Conservation (phyloP, 352 stramenopile species). For the Phytopythium mirpurense region DNA sequence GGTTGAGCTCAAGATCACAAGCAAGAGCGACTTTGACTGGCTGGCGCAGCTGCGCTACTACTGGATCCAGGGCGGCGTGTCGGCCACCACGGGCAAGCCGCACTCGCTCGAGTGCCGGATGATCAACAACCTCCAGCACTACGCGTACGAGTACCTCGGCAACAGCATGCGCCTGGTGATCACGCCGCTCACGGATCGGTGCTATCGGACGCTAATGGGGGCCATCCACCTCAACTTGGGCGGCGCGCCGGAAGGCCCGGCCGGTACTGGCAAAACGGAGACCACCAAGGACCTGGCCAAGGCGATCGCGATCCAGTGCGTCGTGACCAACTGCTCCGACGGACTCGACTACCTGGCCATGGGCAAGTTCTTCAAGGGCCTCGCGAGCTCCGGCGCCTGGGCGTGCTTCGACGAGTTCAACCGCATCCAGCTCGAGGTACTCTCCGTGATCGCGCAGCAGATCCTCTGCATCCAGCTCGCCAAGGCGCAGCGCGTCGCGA, state of each 20-base stretch:
- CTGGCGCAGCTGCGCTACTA: constrained; percentile 92
- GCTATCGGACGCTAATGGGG: constrained; percentile 90
- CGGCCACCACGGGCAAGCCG: constrained; percentile 84
- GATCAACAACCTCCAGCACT: constrained; percentile 91
- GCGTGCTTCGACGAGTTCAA: constrained; percentile 94
- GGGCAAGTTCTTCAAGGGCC: constrained; percentile 93
- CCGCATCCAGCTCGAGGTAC: constrained; percentile 90
- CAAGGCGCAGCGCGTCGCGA: constrained; percentile 67
- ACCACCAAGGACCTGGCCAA: constrained; percentile 92
- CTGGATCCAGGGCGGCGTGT: constrained; percentile 78
- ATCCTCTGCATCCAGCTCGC: constrained; percentile 90
- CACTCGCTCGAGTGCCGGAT: constrained; percentile 86
- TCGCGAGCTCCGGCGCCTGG: constrained; percentile 88
- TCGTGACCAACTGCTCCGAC: constrained; percentile 91
- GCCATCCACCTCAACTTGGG: constrained; percentile 90
- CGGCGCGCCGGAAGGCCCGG: constrained; percentile 85
- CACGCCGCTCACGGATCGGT: constrained; percentile 89
- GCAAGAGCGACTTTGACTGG: constrained; percentile 92
- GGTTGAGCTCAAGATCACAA: constrained; percentile 65
- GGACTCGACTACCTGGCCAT: constrained; percentile 91
- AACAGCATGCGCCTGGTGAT: constrained; percentile 92
- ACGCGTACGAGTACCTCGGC: constrained; percentile 91
- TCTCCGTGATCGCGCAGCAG: constrained; percentile 92
- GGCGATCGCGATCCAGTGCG: constrained; percentile 90
- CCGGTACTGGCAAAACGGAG: constrained; percentile 91